Evolutionary conservation across 2,329 filamentous ascomycete genomes (phyloP).

Genomic region (Fusarium hainanense): DNA sequence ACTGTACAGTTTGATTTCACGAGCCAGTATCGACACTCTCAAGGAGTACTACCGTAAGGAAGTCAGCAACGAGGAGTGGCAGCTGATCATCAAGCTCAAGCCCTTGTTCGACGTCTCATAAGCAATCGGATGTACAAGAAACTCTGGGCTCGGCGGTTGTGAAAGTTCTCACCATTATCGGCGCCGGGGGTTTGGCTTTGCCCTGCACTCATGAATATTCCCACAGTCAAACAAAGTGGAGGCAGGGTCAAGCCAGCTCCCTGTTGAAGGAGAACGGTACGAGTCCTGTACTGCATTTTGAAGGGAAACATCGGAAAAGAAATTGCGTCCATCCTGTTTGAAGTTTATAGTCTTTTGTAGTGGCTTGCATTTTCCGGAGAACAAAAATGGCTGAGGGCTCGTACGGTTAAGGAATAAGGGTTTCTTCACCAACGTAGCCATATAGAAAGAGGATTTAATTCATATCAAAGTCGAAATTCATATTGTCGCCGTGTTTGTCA

Average conservation of each 20-base stretch:
- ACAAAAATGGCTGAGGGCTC: constrained; percentile 15
- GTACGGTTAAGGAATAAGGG: not conserved
- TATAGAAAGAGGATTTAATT: constrained; percentile 19
- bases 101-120: constrained; percentile 88
- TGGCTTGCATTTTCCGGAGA: constrained; percentile 26
- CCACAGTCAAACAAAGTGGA: not conserved
- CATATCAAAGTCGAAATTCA: constrained; percentile 18
- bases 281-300: constrained; percentile 10
- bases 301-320: constrained; percentile 18
- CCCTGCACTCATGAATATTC: constrained; percentile 1
- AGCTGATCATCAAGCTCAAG: constrained; percentile 94
- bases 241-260: constrained; percentile 10
- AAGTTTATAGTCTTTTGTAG: constrained; percentile 12
- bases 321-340: constrained; percentile 23
- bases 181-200: constrained; percentile 18
- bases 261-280: not conserved
- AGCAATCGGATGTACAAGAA: constrained; percentile 32
- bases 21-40: constrained; percentile 89
- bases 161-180: not conserved
- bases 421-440: constrained; percentile 4
- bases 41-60: constrained; percentile 96
- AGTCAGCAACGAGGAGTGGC: constrained; percentile 93
- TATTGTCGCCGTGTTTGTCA: not conserved
- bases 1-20: constrained; percentile 88
- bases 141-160: not conserved